Base-by-base conservation (phyloP, 257 asterid species). In the Salvia rosmarinus region DNA sequence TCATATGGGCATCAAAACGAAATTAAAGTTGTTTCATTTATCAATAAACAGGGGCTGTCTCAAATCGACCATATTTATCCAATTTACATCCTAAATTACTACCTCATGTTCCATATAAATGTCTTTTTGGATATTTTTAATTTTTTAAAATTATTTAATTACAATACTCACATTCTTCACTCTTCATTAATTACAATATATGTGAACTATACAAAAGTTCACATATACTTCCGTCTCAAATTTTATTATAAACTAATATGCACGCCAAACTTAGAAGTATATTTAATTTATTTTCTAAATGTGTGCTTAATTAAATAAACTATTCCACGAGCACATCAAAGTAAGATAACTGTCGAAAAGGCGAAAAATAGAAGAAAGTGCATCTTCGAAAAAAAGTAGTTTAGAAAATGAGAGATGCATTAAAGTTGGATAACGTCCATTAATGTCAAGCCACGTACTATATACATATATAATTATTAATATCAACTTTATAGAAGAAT, bases 351-450 rank as follows among this genome's bases (percentile, higher is more conserved):
- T 21, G 35, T 40, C 11, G 9, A 17, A 70, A 43, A 28, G 21
- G 21, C 39, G 11, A 60, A 58, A 30, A 44, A 17, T 12, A 11
- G 28, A 43, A 58, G 21, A 42, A 57, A 71, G 57, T 57, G 58
- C 64, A 28, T 5, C 65, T 68, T 68, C 39, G 17, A 16, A 11
- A 43, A 56, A 55, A n/a, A n/a, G 74, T 68, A 35, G 54, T 9
- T 40, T 28, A 57, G 58, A 70, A 42, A 57, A 43, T 40, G 43
- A 57, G 67, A 70, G 39, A 68, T 37, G 51, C 73, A 68, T 54
- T 34, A 52, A 37, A 37, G 54, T 37, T 52, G 51, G 28, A 39
- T 9, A 47, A 5, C 3, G 0, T 68, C 13, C 28, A 30, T 13
- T 28, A 17, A 19, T 3, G 30, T 58, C 20, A 58, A 9, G 14